Base-by-base conservation (phyloP, 768 basidiomycete genomes). In the Boletus barrowsii region DNA sequence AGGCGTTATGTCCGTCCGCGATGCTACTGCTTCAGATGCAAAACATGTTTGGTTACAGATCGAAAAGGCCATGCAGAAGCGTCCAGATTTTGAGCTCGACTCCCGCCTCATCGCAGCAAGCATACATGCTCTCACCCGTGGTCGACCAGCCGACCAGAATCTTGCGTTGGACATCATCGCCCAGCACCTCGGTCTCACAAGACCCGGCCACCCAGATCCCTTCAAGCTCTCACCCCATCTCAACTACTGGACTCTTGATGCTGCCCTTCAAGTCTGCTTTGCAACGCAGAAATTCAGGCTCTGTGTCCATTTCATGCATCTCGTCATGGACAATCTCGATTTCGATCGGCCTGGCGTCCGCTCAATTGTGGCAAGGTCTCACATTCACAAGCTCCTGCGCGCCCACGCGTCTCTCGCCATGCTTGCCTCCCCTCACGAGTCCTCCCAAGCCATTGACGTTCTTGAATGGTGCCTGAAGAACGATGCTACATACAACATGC, bases 391-490 rank as follows among this genome's bases (percentile, higher is more conserved):
- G 49, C 76, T 86, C n/a, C 65, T 90, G 39, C 76, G 71, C 50
- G 82, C 87, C 5, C 76, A 79, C 58, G 65, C 69, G 13, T 59
- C 62, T 15, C 71, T 76, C 44, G 70, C 80, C 17, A 62, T 77
- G 24, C 58, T 79, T 20, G 71, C 71, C 41, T 69, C 77, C 4
- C 71, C 64, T 26, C 55, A 62, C 18, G 72, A 76, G 48, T 68
- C 82, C 1, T 68, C 76, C 10, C 75, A 78, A 53, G 82, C 84
- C 5, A 69, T 89, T 40, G 77, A 81, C 53, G 76, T 70, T 3
- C 72, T 92, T 24, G 79, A 87, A 63, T 89, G 87, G 86, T 86
- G 87, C 80, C 67, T 88, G 49, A 74, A 76, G 48, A 78, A 80
- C 54, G 81, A 81, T 60, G 75, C 77, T 24, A 63, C 73, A 18